Percentiles rank a stretch among this genome's conserved stretches.
These are phyloP conservation scores for Tetrapyrgos nigripes DNA, from an alignment of 1,284 basidiomycete genomes.

Conservation along the genomic window DNA sequence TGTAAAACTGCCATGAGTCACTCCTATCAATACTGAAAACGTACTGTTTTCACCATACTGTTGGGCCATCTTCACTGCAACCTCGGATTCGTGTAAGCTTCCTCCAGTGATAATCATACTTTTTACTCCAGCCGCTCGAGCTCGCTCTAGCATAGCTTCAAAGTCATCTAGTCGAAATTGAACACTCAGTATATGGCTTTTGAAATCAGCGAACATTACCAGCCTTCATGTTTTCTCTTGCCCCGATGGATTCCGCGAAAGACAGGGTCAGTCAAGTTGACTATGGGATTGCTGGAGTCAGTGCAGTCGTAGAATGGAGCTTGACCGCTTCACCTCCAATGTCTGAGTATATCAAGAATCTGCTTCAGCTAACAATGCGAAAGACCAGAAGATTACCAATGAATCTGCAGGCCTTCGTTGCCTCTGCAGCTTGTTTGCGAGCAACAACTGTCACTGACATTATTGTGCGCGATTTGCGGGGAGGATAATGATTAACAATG, in stretches of 20 bases:
- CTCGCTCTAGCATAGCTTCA: constrained; percentile 63
- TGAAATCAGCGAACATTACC: neutral
- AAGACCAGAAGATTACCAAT: neutral
- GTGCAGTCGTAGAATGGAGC: neutral
- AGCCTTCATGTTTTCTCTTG: constrained; percentile 60
- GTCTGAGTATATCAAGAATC: neutral
- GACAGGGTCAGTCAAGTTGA: constrained; percentile 68
- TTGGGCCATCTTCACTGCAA: constrained; percentile 69
- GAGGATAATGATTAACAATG: too few species aligned
- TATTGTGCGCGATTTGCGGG: neutral
- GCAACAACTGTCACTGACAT: neutral
- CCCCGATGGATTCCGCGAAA: constrained; percentile 64
- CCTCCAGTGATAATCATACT: constrained; percentile 88
- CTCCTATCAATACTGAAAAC: neutral
- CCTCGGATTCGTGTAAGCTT: constrained; percentile 69
- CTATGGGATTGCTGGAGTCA: constrained; percentile 31
- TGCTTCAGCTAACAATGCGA: neutral
- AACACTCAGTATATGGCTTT: neutral
- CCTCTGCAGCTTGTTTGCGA: neutral
- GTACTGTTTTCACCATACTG: constrained; percentile 53
- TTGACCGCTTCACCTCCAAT: constrained; percentile 2
- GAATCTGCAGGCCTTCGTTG: neutral
- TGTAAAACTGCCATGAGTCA: constrained; percentile 26
- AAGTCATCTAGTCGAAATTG: constrained; percentile 66
- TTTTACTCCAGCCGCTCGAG: constrained; percentile 69